Evolutionary conservation across 2,329 filamentous ascomycete species (phyloP).

Genomic region (Epichloe brachyelytri): DNA sequence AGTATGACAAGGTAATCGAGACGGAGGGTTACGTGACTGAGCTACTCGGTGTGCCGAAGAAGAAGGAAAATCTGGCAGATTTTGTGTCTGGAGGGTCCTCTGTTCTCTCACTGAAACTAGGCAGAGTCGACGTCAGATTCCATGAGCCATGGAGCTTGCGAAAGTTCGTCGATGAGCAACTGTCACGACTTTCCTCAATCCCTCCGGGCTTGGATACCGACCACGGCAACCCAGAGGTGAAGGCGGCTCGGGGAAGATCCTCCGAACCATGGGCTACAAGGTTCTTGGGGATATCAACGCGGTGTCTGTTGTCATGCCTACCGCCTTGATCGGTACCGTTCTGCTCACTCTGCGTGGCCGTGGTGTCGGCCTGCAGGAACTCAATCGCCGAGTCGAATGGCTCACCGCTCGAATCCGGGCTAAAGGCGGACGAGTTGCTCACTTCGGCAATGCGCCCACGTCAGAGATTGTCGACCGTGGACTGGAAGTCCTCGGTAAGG

Average conservation of each 20-base stretch:
- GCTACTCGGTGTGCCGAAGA: conserved; percentile 84
- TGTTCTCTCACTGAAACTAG: conserved; percentile 75
- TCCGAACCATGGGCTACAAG: conserved; percentile 81
- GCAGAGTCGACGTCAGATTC: conserved; percentile 88
- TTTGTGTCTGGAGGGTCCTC: conserved; percentile 79
- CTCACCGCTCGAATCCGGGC: conserved; percentile 66
- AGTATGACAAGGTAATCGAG: conserved; percentile 98
- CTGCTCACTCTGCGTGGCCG: conserved; percentile 81
- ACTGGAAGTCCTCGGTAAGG: conserved; percentile 79
- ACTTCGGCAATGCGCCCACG: conserved; percentile 73
- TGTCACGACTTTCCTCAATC: conserved; percentile 36
- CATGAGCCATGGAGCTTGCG: conserved; percentile 91
- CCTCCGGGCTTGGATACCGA: conserved; percentile 32
- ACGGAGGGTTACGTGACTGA: conserved; percentile 95
- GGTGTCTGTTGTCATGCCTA: conserved; percentile 96
- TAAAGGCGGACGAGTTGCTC: conserved; percentile 84
- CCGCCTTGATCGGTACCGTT: conserved; percentile 87
- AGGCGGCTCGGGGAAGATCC: conserved; percentile 50
- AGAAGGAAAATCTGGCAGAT: conserved; percentile 82
- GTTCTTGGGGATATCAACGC: conserved; percentile 90
- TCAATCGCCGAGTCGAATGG: conserved; percentile 84
- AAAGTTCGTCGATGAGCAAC: conserved; percentile 67
- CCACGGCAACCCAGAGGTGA: conserved; percentile 32
- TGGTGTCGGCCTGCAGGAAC: conserved; percentile 76
- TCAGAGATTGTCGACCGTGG: conserved; percentile 77